Conservation (phyloP, 2,329 filamentous ascomycete species). For the Aspergillus sclerotialis region DNA sequence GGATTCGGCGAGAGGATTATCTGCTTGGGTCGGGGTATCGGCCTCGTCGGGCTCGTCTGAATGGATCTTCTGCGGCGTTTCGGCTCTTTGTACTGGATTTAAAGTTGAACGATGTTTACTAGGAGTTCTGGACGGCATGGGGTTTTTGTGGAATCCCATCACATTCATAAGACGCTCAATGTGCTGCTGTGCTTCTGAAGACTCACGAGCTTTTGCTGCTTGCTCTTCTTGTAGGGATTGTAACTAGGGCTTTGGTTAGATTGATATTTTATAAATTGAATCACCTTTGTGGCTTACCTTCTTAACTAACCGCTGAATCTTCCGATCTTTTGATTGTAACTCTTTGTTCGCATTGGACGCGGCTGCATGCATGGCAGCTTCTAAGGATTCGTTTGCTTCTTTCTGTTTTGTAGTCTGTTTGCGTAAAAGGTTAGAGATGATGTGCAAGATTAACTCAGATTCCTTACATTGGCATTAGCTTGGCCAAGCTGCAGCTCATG, state of each 20-base stretch:
- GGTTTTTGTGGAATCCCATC: slow-evolving; percentile 27
- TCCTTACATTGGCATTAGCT: slow-evolving; percentile 16
- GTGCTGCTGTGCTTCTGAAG: slow-evolving; percentile 33
- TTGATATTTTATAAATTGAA: not conserved
- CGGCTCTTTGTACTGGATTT: slow-evolving; percentile 5
- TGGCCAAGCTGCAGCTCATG: slow-evolving; percentile 14
- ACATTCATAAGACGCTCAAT: slow-evolving; percentile 32
- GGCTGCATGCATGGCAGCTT: slow-evolving; percentile 16
- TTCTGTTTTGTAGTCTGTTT: slow-evolving; percentile 16
- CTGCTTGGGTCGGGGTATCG: slow-evolving; percentile 8
- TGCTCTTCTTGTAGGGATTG: slow-evolving; percentile 29
- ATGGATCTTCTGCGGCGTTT: slow-evolving; percentile 9
- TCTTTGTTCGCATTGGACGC: slow-evolving; percentile 19
- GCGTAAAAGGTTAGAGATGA: too few species aligned
- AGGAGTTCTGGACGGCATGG: slow-evolving; percentile 8
- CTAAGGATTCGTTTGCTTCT: slow-evolving; percentile 20
- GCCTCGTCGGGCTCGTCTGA: slow-evolving; percentile 13
- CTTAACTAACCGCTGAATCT: slow-evolving; percentile 24
- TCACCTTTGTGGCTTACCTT: slow-evolving; percentile 18
- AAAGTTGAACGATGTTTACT: slow-evolving; percentile 13
- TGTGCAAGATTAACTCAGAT: too few species aligned
- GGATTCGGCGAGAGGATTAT: slow-evolving; percentile 11
- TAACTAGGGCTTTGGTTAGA: slow-evolving; percentile 13
- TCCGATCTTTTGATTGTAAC: slow-evolving; percentile 23
- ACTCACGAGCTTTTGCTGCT: slow-evolving; percentile 31